Percentiles rank a stretch among this genome's conserved stretches.
Evolutionary conservation across 371 early-diverging fungal species (phyloP).

Genomic region (Coemansia linderi): DNA sequence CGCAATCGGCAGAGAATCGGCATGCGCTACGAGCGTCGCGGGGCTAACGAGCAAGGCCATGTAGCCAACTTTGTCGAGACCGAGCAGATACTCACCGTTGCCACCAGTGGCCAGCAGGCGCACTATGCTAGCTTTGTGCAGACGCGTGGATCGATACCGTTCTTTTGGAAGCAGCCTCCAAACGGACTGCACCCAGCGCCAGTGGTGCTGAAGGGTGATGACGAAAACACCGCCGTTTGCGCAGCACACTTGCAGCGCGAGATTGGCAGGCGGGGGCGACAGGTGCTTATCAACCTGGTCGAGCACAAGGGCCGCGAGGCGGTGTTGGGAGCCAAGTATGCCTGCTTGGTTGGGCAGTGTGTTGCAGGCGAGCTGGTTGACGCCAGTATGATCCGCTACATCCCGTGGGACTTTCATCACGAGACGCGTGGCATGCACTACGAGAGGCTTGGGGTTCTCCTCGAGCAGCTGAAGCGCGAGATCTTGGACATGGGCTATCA

Average conservation of each 20-base stretch:
- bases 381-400: conserved; percentile 56
- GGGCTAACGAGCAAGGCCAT: conserved; percentile 91
- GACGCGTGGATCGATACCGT: conserved; percentile 90
- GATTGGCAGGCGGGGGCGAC: conserved; percentile 76
- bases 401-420: conserved; percentile 84
- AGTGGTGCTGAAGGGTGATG: conserved; percentile 70
- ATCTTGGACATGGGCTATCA: conserved; percentile 64
- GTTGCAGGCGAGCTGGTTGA: conserved; percentile 54
- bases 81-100: conserved; percentile 87
- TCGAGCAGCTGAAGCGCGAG: conserved; percentile 57
- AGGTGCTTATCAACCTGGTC: conserved; percentile 72
- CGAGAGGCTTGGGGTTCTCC: conserved; percentile 66
- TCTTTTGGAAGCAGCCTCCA: conserved; percentile 94
- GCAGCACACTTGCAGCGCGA: conserved; percentile 66
- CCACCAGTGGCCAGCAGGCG: conserved; percentile 70
- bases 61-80: conserved; percentile 99
- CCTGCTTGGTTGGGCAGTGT: conserved; percentile 65
- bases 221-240: conserved; percentile 65
- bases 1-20: conserved; percentile 89
- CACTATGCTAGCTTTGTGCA: conserved; percentile 39
- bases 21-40: conserved; percentile 93
- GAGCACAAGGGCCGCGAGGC: conserved; percentile 75
- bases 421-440: conserved; percentile 78
- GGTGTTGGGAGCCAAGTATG: conserved; percentile 80
- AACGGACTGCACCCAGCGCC: conserved; percentile 91